Base-by-base conservation (phyloP, 768 basidiomycete species). In the Mycena olivaceomarginata region DNA sequence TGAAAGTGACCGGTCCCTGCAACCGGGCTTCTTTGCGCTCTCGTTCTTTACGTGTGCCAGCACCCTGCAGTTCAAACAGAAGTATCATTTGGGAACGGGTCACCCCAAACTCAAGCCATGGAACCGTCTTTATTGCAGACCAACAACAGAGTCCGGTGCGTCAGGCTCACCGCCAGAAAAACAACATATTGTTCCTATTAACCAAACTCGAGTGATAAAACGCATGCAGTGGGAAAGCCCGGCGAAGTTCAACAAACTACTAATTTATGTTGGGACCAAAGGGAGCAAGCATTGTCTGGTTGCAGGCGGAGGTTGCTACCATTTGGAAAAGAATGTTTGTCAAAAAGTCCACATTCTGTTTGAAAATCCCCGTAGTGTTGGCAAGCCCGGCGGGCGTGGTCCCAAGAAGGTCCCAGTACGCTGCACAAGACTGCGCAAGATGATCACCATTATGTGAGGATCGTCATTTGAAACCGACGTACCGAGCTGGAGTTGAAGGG, bases 341-440 rank as follows among this genome's bases (percentile, higher is more conserved):
- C 63, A 76, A 62, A 57, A 76, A 67, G 18, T 76, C 64, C 48
- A 76, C 75, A 31, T 76, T 76, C 65, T 72, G 63, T 37, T 71
- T 76, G 9, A 76, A 76, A 5, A 76, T 5, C 25, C 75, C 75
- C 18, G 70, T 76, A 39, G 75, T 76, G 62, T 72, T 76, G 11
- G 60, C 70, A 20, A 76, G 70, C 9, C 37, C 70, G 20, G 43
- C 75, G 18, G 75, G 70, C 13, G 31, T 67, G 41, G 31, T 76
- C 40, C 20, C 65, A 16, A 56, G 39, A 11, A 41, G 75, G 18
- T 76, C 75, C 31, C 46, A 76, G 31, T 76, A 76, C 6, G 64
- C 20, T 53, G n/a, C 41, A 43, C 75, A 76, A 8, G 53, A 65
- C 75, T 76, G 66, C 11, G 25, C 31, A 10, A 70, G 37, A 16